Conservation (phyloP, 1,284 basidiomycete species). For the Trichosporon faecale region DNA sequence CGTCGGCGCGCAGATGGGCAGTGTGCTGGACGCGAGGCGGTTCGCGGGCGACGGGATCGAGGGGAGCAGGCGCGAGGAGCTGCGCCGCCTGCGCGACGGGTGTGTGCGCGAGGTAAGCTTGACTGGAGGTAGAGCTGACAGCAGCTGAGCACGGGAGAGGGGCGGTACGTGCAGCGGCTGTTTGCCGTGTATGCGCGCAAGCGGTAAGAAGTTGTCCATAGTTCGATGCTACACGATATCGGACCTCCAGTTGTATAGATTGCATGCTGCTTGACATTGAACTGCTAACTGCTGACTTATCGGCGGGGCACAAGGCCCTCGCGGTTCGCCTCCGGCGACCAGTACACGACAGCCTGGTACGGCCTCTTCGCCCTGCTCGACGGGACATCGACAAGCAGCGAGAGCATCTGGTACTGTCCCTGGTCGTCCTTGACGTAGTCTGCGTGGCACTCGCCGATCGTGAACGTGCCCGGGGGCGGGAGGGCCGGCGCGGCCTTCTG, state of each 20-base stretch:
- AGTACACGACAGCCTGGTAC: constrained; percentile 45
- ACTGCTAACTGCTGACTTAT: constrained; percentile 11
- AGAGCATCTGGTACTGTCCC: constrained; percentile 44
- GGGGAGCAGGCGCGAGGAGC: not conserved
- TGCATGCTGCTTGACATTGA: not conserved
- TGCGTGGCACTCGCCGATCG: constrained; percentile 47
- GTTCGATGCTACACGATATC: not conserved
- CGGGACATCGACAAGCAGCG: constrained; percentile 49
- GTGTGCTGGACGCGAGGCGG: not conserved
- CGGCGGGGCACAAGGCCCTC: constrained; percentile 42
- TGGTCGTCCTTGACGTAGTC: constrained; percentile 52
- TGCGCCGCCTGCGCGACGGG: constrained; percentile 28
- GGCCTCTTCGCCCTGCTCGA: constrained; percentile 38
- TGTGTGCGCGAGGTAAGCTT: constrained; percentile 38
- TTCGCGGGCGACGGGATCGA: not conserved
- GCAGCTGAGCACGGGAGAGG: constrained; percentile 29
- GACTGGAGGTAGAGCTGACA: not conserved
- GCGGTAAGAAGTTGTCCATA: constrained; percentile 2
- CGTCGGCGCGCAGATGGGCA: not conserved
- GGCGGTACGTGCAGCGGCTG: constrained; percentile 37
- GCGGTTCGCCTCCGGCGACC: constrained; percentile 43
- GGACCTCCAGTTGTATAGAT: too few species aligned
- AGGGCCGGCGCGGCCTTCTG: constrained; percentile 22
- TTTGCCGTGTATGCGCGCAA: constrained; percentile 47
- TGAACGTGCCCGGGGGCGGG: constrained; percentile 51